Percentiles rank a stretch among this genome's conserved stretches.
Conservation (phyloP, 352 stramenopile species). For the Lagenidium sp. region DNA sequence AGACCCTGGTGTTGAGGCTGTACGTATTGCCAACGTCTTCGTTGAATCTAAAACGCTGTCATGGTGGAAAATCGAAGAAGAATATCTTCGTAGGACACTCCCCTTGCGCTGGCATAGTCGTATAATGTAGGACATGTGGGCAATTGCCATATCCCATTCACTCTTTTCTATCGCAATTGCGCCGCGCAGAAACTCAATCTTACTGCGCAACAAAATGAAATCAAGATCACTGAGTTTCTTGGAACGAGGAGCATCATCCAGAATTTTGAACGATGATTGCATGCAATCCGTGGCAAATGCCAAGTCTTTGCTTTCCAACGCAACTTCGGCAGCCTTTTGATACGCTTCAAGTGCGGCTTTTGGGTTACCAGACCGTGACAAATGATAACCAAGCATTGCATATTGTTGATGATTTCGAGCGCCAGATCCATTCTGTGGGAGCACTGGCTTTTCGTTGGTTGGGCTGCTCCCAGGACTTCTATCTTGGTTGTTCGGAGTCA, state of each 20-base stretch:
- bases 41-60: constrained; percentile 15
- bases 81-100: constrained; percentile 43
- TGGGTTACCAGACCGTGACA: constrained; percentile 41
- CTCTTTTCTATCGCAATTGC: constrained; percentile 64
- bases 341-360: constrained; percentile 52
- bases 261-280: constrained; percentile 59
- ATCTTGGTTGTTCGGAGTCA: neutral
- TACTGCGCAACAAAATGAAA: constrained; percentile 44
- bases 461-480: neutral
- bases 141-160: constrained; percentile 50
- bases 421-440: no score
- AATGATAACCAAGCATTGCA: constrained; percentile 55
- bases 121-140: constrained; percentile 56
- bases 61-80: constrained; percentile 22
- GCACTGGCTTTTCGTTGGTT: neutral
- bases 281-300: constrained; percentile 67
- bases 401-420: constrained; percentile 34
- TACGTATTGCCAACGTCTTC: constrained; percentile 2
- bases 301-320: constrained; percentile 43
- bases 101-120: constrained; percentile 54
- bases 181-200: constrained; percentile 67
- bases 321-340: constrained; percentile 43
- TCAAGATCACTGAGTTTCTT: constrained; percentile 49
- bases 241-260: constrained; percentile 30
- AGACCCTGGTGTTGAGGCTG: neutral